phyloP scores from a whole-genome alignment of 805 yeast genomes.

The Candida incommunis region DNA sequence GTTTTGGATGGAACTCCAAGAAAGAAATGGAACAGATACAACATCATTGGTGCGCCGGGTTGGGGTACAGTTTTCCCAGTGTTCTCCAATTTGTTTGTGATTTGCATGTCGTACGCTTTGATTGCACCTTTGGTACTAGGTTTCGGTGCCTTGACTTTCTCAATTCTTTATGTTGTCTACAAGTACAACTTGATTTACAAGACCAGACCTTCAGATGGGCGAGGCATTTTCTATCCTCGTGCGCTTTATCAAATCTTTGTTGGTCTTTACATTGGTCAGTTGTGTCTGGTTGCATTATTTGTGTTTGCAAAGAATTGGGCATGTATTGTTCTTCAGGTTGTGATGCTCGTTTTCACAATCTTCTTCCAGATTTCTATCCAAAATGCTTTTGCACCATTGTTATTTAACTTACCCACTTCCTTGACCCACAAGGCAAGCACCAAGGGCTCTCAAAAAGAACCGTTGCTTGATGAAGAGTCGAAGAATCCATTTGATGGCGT shows the following conservation, averaged over 20 bases:
- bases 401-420: conserved; percentile 25
- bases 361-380: conserved; percentile 55
- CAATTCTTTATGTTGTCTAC: conserved; percentile 61
- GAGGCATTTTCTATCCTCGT: conserved; percentile 77
- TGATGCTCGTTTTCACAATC: conserved; percentile 49
- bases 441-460: conserved; percentile 5
- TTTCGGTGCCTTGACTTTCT: conserved; percentile 60
- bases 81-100: conserved; percentile 59
- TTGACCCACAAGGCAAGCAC: conserved; percentile 11
- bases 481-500: conserved; percentile 3
- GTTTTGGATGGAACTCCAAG: conserved; percentile 81
- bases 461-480: conserved; percentile 4
- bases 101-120: conserved; percentile 61
- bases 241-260: conserved; percentile 80
- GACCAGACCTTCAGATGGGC: conserved; percentile 50
- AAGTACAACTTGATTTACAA: conserved; percentile 67
- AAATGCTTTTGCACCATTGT: conserved; percentile 49
- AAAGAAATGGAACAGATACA: conserved; percentile 72
- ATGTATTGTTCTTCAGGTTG: conserved; percentile 63
- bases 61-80: conserved; percentile 80
- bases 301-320: conserved; percentile 94
- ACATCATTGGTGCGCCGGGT: conserved; percentile 46
- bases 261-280: conserved; percentile 79
- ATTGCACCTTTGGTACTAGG: conserved; percentile 76
- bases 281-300: conserved; percentile 75